phyloP scores from a whole-genome alignment of 148 eudicot species.

The Suaeda aralocaspica region DNA sequence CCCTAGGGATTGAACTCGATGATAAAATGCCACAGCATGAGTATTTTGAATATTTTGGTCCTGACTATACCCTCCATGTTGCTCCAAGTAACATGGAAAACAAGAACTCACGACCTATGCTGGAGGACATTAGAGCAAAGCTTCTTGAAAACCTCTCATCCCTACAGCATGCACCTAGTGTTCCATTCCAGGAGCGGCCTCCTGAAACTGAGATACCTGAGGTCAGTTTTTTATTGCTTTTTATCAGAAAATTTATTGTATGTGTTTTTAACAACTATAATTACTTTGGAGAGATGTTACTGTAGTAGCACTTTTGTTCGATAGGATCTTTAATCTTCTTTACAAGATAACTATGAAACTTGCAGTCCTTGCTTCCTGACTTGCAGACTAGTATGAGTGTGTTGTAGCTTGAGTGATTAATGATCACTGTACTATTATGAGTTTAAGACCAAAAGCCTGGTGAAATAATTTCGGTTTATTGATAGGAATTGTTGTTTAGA shows the following conservation, averaged over 20 bases:
- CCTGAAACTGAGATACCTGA: slow-evolving; percentile 72
- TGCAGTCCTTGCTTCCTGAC: not conserved
- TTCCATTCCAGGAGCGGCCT: slow-evolving; percentile 82
- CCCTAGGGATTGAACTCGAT: slow-evolving; percentile 73
- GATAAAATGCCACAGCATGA: slow-evolving; percentile 88
- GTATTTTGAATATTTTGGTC: slow-evolving; percentile 84
- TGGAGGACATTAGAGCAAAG: slow-evolving; percentile 67
- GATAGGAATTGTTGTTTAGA: too few relatives aligned
- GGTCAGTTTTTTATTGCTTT: slow-evolving; percentile 33
- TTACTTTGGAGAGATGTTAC: not conserved
- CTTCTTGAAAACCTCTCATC: slow-evolving; percentile 77
- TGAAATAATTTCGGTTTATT: not conserved
- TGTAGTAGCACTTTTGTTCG: not conserved
- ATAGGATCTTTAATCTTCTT: not conserved
- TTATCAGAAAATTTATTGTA: not conserved
- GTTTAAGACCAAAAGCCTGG: too few relatives aligned
- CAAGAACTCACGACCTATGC: slow-evolving; percentile 59
- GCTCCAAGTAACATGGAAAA: slow-evolving; percentile 95
- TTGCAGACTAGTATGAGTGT: not conserved
- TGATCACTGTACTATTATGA: too few relatives aligned
- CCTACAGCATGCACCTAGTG: slow-evolving; percentile 93
- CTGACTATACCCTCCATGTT: slow-evolving; percentile 85
- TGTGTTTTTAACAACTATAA: not conserved
- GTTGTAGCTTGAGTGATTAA: not conserved
- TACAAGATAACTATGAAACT: not conserved